phyloP scores from a whole-genome alignment of 768 basidiomycete species.

The Naganishia friedmannii region DNA sequence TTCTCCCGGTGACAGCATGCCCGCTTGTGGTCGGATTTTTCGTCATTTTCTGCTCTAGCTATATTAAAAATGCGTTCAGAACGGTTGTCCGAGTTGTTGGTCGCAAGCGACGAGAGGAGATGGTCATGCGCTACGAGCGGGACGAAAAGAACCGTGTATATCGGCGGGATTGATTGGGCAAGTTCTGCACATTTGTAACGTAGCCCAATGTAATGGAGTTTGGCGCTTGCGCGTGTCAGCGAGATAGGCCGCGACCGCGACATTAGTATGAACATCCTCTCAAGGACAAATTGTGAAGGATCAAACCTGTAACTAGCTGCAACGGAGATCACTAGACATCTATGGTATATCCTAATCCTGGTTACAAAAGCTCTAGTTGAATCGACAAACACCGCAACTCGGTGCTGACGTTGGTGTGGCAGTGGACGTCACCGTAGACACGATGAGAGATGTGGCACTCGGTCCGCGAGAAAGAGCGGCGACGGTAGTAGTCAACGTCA shows the following conservation, averaged over 20 bases:
- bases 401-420: constrained; percentile 4
- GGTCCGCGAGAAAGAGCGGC: not conserved
- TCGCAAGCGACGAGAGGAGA: constrained; percentile 33
- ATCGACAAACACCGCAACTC: constrained; percentile 33
- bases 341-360: constrained; percentile 1
- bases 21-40: constrained; percentile 48
- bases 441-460: constrained; percentile 6
- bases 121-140: constrained; percentile 25
- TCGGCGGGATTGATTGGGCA: not conserved
- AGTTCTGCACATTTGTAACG: too few species aligned
- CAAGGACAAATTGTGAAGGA: too few species aligned
- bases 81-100: constrained; percentile 33
- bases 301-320: too few species aligned
- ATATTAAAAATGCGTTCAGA: constrained; percentile 36
- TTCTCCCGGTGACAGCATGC: constrained; percentile 26
- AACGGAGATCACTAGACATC: not conserved
- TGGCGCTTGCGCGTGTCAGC: too few species aligned
- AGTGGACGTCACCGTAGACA: constrained; percentile 14
- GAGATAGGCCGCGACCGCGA: too few species aligned
- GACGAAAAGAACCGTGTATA: constrained; percentile 23
- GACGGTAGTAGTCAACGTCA: constrained; percentile 22
- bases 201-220: too few species aligned
- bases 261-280: too few species aligned
- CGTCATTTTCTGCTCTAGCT: constrained; percentile 45
- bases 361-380: not conserved